phyloP scores from a whole-genome alignment of 306 rosid genomes.

The Castanospermum australe region DNA sequence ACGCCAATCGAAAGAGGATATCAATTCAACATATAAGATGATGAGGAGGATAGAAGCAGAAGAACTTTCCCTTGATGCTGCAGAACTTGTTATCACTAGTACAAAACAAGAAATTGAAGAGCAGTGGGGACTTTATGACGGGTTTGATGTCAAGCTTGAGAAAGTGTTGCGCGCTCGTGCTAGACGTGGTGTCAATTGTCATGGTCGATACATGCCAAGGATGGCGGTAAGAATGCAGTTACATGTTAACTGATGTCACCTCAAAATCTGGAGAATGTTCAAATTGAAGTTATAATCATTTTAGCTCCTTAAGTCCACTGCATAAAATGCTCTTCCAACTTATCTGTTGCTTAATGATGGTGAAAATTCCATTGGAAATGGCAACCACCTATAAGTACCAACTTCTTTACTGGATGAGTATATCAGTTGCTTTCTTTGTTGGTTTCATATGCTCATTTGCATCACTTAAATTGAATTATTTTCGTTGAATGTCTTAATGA shows the following conservation, averaged over 20 bases:
- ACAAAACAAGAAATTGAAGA: slow-evolving; percentile 88
- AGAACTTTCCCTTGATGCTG: slow-evolving; percentile 87
- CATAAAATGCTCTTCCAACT: neutral
- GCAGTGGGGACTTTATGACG: slow-evolving; percentile 97
- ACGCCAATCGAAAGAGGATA: slow-evolving; percentile 88
- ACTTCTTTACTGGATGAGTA: neutral
- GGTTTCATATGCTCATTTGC: neutral
- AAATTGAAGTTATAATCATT: slow-evolving; percentile 12
- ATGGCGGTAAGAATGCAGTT: slow-evolving; percentile 68
- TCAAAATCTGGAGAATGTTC: neutral
- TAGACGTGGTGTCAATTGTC: slow-evolving; percentile 78
- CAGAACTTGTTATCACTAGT: slow-evolving; percentile 93
- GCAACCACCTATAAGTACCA: neutral
- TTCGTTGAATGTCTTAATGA: neutral
- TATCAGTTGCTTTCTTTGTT: neutral
- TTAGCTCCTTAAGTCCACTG: neutral
- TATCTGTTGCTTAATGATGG: neutral
- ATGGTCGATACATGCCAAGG: slow-evolving; percentile 91
- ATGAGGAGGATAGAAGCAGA: slow-evolving; percentile 93
- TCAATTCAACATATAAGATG: slow-evolving; percentile 82
- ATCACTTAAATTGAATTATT: neutral
- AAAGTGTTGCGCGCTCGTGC: slow-evolving; percentile 86
- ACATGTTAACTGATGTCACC: neutral
- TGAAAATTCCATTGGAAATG: neutral
- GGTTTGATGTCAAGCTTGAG: slow-evolving; percentile 90